A percentile compares a stretch with the other conserved stretches of the same genome.
Evolutionary conservation across 306 rosid genomes (phyloP).

Genomic region (Trichosanthes cucumerina): DNA sequence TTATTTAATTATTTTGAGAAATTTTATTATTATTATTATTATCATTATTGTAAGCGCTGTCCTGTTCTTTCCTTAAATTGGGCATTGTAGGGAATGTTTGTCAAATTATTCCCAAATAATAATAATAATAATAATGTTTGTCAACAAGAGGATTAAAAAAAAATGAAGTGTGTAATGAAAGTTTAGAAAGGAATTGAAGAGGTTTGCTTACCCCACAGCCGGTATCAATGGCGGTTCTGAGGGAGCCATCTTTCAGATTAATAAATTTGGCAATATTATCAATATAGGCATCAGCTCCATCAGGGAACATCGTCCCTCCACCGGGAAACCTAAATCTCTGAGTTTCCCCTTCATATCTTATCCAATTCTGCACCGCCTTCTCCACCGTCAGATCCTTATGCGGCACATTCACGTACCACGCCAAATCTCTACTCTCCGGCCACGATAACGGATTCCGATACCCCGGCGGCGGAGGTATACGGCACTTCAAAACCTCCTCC

Average conservation of each 20-base stretch:
- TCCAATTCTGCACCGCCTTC: slow-evolving; percentile 94
- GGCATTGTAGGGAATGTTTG: not conserved
- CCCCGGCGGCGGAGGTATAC: slow-evolving; percentile 63
- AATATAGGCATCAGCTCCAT: slow-evolving; percentile 78
- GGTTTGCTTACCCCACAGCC: slow-evolving; percentile 68
- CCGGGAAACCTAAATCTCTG: slow-evolving; percentile 52
- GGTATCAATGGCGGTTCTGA: slow-evolving; percentile 83
- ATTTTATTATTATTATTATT: no score
- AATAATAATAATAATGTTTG: no score
- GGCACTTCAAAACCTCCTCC: slow-evolving; percentile 38
- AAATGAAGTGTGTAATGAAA: not conserved
- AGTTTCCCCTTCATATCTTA: slow-evolving; percentile 46
- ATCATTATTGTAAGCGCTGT: no score
- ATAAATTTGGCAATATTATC: slow-evolving; percentile 53
- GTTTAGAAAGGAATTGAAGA: not conserved
- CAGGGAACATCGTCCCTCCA: slow-evolving; percentile 84
- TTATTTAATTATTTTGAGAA: no score
- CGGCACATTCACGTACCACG: slow-evolving; percentile 75
- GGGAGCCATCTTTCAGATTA: slow-evolving; percentile 41
- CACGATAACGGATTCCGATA: slow-evolving; percentile 54
- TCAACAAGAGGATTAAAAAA: not conserved
- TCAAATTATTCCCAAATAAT: not conserved
- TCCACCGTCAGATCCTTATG: slow-evolving; percentile 77
- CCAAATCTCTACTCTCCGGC: slow-evolving; percentile 69
- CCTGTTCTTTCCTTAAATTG: not conserved